Evolutionary conservation across 2,329 filamentous ascomycete species (phyloP), one percentile per base, ranked within the genome.

Genomic region (Penicillium sp.): DNA sequence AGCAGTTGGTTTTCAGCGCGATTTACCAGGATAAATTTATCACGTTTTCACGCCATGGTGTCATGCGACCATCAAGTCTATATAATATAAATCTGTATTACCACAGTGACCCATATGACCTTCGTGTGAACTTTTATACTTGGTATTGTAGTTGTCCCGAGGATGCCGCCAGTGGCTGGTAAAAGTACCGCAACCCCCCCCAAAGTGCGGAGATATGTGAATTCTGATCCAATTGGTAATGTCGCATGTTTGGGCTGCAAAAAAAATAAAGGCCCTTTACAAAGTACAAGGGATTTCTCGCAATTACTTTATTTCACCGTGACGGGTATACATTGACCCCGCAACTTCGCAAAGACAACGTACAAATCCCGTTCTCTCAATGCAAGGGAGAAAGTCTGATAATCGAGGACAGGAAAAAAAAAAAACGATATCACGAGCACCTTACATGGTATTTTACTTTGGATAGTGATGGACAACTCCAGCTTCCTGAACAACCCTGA

Each of bases 21-120:
- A 57, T 61, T 36, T 35, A 48, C 49, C 49, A 53, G 41, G 42
- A 57, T 51, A 43, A 53, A 47, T 53, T 56, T 42, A 58, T 53
- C 54, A 49, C 56, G 58, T 58, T 55, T 58, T 60, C 49, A 65
- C 53, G 58, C 57, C 53, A 64, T 51, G 59, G 56, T 63, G 43
- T 66, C 54, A 65, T 66, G 57, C 61, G 54, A 60, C 56, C 59
- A 53, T 53, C 55, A 56, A 58, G 60, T 53, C 64, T 62, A 57
- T 57, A 49, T 66, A 66, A 65, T 65, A 62, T 58, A 6, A 41
- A 61, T 47, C 55, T 67, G 60, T 64, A 62, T 49, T 27, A 66
- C 54, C 53, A 59, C 41, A 23, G 39, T 38, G 19, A 49, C 36
- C 21, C 41, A 33, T 25, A 49, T 45, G 52, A 56, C 33, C 19